Percentiles rank a stretch among this genome's conserved stretches.
phyloP scores from a whole-genome alignment of 257 asterid species.

The Solanum sparsipilum region DNA sequence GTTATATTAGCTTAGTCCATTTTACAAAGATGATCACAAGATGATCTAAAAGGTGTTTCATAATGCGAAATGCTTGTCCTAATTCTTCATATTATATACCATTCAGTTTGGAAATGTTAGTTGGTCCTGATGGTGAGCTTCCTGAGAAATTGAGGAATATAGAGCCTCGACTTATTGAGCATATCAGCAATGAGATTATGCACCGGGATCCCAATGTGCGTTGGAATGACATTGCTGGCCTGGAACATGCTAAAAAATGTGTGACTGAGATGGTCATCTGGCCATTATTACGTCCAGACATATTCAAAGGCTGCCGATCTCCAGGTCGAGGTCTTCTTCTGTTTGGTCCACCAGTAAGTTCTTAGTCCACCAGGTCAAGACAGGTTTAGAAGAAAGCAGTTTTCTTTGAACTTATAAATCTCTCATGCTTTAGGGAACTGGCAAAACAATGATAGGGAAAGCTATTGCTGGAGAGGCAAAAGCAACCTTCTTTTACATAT shows the following conservation, averaged over 20 bases:
- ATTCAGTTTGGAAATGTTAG: constrained; percentile 75
- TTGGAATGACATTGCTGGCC: constrained; percentile 97
- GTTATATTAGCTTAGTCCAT: background rate
- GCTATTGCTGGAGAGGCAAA: constrained; percentile 99
- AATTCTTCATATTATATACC: background rate
- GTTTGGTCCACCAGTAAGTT: constrained; percentile 98
- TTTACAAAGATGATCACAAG: background rate
- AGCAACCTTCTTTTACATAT: constrained; percentile 97
- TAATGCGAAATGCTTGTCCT: background rate
- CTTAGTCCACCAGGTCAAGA: background rate
- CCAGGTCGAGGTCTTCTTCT: constrained; percentile 99
- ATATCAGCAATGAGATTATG: constrained; percentile 98
- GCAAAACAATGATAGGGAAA: constrained; percentile 98
- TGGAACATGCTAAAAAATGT: constrained; percentile 98
- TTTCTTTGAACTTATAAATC: constrained; percentile 4
- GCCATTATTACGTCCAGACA: constrained; percentile 96
- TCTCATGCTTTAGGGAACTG: constrained; percentile 71
- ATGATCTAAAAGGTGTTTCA: background rate
- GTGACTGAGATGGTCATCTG: constrained; percentile 99
- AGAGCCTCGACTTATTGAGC: constrained; percentile 94
- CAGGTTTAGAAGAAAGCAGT: background rate
- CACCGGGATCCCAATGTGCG: constrained; percentile 97
- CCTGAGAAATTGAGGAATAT: constrained; percentile 91
- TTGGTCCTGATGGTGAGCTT: constrained; percentile 97
- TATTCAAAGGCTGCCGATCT: constrained; percentile 96